These are phyloP conservation scores for Herpetomonas tarakana DNA, from an alignment of 208 protist species.

Conservation along the genomic window DNA sequence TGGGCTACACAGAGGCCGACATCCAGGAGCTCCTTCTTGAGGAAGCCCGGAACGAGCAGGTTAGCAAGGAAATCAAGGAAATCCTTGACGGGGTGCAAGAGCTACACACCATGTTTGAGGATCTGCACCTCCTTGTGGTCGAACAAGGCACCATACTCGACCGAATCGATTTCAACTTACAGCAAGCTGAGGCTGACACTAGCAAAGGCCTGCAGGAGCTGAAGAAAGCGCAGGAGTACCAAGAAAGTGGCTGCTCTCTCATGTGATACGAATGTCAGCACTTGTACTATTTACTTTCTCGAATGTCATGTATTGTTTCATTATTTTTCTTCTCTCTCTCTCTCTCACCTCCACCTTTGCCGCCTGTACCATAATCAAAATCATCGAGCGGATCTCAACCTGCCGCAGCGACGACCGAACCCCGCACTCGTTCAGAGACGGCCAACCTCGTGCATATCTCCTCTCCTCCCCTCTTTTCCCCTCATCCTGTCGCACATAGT, in stretches of 20 bases:
- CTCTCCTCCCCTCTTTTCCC: no score
- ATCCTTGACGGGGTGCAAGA: slow-evolving; percentile 84
- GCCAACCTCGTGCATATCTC: no score
- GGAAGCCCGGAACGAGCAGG: slow-evolving; percentile 49
- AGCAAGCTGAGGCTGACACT: slow-evolving; percentile 49
- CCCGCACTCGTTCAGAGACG: no score
- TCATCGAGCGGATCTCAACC: no score
- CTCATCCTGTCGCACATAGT: no score
- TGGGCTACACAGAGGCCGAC: slow-evolving; percentile 80
- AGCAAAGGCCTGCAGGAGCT: slow-evolving; percentile 64
- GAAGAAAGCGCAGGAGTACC: slow-evolving; percentile 75
- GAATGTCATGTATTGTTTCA: slow-evolving; percentile 28
- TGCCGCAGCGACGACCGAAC: no score
- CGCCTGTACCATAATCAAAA: slow-evolving; percentile 1
- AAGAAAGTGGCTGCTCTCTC: slow-evolving; percentile 43
- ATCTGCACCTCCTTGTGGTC: slow-evolving; percentile 64
- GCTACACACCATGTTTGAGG: slow-evolving; percentile 82
- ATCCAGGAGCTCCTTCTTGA: slow-evolving; percentile 71
- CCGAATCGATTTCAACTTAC: slow-evolving; percentile 91
- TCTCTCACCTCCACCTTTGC: background rate
- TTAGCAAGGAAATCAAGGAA: slow-evolving; percentile 71
- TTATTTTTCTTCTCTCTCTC: slow-evolving; percentile 6
- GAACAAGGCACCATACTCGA: slow-evolving; percentile 91
- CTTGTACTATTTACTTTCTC: slow-evolving; percentile 24
- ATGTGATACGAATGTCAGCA: slow-evolving; percentile 31